phyloP scores from a whole-genome alignment of 2,329 filamentous ascomycete species.

The Lanzia echinophila region DNA sequence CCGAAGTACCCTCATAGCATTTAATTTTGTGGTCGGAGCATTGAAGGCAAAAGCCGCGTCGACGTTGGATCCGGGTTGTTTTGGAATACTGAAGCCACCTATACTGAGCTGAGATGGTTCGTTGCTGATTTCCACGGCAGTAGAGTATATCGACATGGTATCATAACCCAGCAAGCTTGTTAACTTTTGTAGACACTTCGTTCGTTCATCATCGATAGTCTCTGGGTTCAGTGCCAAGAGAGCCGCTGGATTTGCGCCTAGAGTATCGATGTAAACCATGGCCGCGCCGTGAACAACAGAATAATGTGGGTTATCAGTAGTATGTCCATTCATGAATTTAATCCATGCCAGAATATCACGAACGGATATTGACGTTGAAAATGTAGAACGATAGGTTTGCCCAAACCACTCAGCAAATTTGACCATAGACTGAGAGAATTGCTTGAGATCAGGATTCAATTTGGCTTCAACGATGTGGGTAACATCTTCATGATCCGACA shows the following conservation, averaged over 20 bases:
- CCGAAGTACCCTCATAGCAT: slow-evolving; percentile 84
- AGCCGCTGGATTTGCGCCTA: slow-evolving; percentile 91
- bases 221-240: slow-evolving; percentile 67
- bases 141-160: slow-evolving; percentile 58
- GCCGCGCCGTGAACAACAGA: slow-evolving; percentile 77
- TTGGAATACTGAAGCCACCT: slow-evolving; percentile 66
- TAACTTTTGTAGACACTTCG: slow-evolving; percentile 66
- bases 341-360: slow-evolving; percentile 92
- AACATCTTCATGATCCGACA: slow-evolving; percentile 80
- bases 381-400: slow-evolving; percentile 66
- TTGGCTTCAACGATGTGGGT: slow-evolving; percentile 79
- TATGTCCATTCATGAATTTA: slow-evolving; percentile 70
- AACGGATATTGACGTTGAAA: slow-evolving; percentile 75
- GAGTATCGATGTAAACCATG: slow-evolving; percentile 91
- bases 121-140: slow-evolving; percentile 51
- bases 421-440: slow-evolving; percentile 64
- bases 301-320: slow-evolving; percentile 37
- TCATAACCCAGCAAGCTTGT: slow-evolving; percentile 59
- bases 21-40: slow-evolving; percentile 82
- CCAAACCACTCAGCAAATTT: slow-evolving; percentile 93
- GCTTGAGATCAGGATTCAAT: slow-evolving; percentile 48
- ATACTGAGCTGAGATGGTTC: slow-evolving; percentile 52
- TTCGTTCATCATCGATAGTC: slow-evolving; percentile 64
- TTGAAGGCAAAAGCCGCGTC: slow-evolving; percentile 69
- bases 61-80: slow-evolving; percentile 40